These are phyloP conservation scores for Suhomyces bribrorum DNA, from an alignment of 1,139 yeast genomes.

Conservation along the genomic window DNA sequence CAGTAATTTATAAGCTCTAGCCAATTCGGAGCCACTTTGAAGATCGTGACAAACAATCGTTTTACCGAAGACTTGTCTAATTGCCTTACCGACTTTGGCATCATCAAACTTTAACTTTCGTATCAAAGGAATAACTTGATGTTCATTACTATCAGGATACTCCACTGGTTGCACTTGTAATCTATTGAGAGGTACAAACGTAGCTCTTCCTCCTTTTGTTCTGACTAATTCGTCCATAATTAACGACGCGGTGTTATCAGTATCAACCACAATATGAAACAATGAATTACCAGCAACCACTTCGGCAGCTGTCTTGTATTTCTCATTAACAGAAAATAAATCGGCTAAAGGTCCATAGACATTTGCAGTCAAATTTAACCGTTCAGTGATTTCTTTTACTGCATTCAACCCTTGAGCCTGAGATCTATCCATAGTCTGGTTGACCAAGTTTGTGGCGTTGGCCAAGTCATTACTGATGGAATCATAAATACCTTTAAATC, in stretches of 20 bases:
- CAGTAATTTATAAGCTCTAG: conserved; percentile 61
- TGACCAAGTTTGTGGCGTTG: conserved; percentile 58
- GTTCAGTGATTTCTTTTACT: conserved; percentile 59
- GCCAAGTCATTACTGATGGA: conserved; percentile 57
- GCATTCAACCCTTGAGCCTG: conserved; percentile 70
- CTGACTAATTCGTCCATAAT: conserved; percentile 77
- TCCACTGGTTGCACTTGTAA: conserved; percentile 37
- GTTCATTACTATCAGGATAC: conserved; percentile 57
- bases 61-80: conserved; percentile 77
- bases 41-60: conserved; percentile 76
- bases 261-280: conserved; percentile 88
- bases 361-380: conserved; percentile 53
- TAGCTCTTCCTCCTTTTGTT: conserved; percentile 76
- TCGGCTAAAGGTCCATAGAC: conserved; percentile 89
- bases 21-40: conserved; percentile 67
- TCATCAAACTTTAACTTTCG: conserved; percentile 65
- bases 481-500: conserved; percentile 54
- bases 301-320: conserved; percentile 83
- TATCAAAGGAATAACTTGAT: conserved; percentile 71
- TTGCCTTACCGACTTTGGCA: conserved; percentile 57
- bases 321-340: conserved; percentile 74
- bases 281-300: conserved; percentile 85
- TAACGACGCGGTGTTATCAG: conserved; percentile 77
- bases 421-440: conserved; percentile 73
- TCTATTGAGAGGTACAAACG: conserved; percentile 87